Evolutionary conservation across 1,139 yeast genomes (phyloP), one percentile per base, ranked within the genome.

Genomic region (Lodderomyces pseudojiufengensis): DNA sequence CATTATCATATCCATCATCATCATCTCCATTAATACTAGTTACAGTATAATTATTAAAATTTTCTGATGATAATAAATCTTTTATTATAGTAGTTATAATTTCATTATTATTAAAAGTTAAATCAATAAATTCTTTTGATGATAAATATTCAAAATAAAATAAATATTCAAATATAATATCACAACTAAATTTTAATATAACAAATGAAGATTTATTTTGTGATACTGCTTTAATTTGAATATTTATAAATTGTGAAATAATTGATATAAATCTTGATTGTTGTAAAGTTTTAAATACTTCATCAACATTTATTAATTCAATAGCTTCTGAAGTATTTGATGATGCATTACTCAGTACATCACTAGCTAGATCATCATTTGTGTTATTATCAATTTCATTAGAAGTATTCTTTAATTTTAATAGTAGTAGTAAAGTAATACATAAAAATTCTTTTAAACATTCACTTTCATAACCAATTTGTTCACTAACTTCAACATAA

Each of bases 1-100:
- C 76, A 30, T 75, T 76, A 49, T 72, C 64, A n/a, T n/a, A n/a
- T 9, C 26, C 24, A 20, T 26, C 26, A 35, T 76, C 76, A 30
- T 75, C 76, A 49, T 72, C 64, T 43, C 68, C 62, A 29, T 62
- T 67, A 31, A 61, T 67, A 5, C 54, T 58, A 32, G 56, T 55
- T 11, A 45, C 33, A 35, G 65, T 68, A 43, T 65, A 65, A 35
- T 61, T 57, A 39, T 59, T 59, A 40, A 63, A 63, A 44, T 73
- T 75, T 41, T 81, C 67, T 16, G 74, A 68, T 3, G 69, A 55
- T 36, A 82, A 68, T 31, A 84, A 58, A 44, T 70, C 76, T 39
- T 70, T 66, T 11, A 85, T 64, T 37, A 84, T 50, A 1, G 59
- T 53, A 2, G 58, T 52, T 1, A 69, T 59, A 31, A 70, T 45